Conservation (phyloP, 805 yeast genomes). For the Ogataea parapolymorpha region DNA sequence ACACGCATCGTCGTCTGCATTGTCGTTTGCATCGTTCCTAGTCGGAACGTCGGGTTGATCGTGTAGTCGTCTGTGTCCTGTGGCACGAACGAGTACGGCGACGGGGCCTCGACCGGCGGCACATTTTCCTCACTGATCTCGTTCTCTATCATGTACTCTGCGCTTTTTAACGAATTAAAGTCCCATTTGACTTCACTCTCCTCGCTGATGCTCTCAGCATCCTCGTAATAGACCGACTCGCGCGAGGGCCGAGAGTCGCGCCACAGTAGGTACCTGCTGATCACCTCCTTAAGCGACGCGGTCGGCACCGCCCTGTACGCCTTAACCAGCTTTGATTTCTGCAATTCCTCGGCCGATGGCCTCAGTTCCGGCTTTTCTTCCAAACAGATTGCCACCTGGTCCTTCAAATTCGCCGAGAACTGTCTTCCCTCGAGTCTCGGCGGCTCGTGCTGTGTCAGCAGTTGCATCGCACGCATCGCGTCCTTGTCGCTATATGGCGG, state of each 20-base stretch:
- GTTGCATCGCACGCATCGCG: constrained; percentile 90
- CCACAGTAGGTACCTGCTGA: constrained; percentile 70
- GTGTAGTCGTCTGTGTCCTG: constrained; percentile 17
- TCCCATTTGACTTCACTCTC: constrained; percentile 72
- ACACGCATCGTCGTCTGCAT: constrained; percentile 23
- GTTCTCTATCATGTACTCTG: constrained; percentile 70
- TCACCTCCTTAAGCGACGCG: constrained; percentile 62
- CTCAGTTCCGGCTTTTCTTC: constrained; percentile 93
- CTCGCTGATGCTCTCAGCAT: constrained; percentile 36
- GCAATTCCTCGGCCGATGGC: constrained; percentile 79
- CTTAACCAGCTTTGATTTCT: constrained; percentile 70
- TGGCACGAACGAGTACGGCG: not conserved
- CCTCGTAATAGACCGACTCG: constrained; percentile 46
- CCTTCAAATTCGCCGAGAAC: constrained; percentile 73
- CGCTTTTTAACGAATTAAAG: constrained; percentile 74
- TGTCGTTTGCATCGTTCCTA: constrained; percentile 20
- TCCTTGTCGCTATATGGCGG: constrained; percentile 97
- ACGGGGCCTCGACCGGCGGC: constrained; percentile 5
- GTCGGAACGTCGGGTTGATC: constrained; percentile 16
- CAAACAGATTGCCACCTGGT: constrained; percentile 83
- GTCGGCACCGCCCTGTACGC: constrained; percentile 60
- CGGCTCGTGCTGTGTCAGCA: constrained; percentile 90
- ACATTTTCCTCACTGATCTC: constrained; percentile 45
- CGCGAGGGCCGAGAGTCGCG: constrained; percentile 62
- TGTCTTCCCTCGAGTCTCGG: constrained; percentile 91